Evolutionary conservation across 2,329 filamentous ascomycete genomes (phyloP), one percentile per base, ranked within the genome.

Genomic region (Phaeosphaeriaceae sp.): DNA sequence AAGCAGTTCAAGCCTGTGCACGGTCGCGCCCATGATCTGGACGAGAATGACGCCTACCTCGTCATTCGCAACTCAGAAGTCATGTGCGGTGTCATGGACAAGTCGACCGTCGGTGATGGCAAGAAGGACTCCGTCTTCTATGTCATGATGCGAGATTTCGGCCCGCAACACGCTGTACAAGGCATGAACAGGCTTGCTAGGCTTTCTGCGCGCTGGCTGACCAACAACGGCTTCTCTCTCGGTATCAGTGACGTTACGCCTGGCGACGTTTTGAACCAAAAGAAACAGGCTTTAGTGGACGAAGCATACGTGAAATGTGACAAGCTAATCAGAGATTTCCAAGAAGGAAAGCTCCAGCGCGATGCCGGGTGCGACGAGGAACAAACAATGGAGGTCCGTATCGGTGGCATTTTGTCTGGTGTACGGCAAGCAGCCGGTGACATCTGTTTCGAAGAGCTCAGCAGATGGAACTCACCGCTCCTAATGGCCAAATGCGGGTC

Each of bases 91-190:
- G 87, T 90, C 58, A 97, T 98, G 93, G 95, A 99, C 82, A 99
- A 99, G 79, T 91, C 92, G 1, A 98, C 93, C 0, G 92, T 99
- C n/a, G 95, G 95, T 67, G 89, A 92, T 6, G 95, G 95, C 69
- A 98, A 98, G 82, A 99, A 99, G 75, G 94, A 97, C 75, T 97
- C 93, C 0, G 89, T 99, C 20, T 99, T 98, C 74, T 99, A 97
- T 72, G 91, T 98, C 56, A 94, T 99, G 73, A 87, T 98, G 68
- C 87, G 95, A 82, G 95, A 99, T 80, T 99, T 91, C 69, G 95
- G 95, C 0, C 91, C 93, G 1, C 91, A 96, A 54, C 89, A 91
- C 56, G 93, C 95, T 7, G 93, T 94, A 0, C 86, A 88, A 56
- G 92, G 91, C 53, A 99, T 99, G 95, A 98, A 97, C 71, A 86